Percentiles rank a stretch among this genome's conserved stretches.
Conservation (phyloP, 2,329 filamentous ascomycete genomes). For the Fusarium pseudonygamai region DNA sequence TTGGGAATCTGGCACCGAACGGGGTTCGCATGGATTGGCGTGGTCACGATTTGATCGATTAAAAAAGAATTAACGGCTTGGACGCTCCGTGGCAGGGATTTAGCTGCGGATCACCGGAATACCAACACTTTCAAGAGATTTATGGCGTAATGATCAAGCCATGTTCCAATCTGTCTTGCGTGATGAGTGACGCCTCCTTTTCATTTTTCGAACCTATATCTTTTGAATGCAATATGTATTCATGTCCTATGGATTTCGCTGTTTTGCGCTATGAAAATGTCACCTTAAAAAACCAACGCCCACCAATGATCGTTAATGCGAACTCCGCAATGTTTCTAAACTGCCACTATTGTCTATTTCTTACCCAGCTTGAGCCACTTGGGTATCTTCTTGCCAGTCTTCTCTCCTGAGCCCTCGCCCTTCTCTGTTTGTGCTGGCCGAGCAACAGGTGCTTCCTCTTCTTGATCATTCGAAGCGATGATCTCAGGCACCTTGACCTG, state of each 20-base stretch:
- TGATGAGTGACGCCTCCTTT: not conserved
- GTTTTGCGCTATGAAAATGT: not conserved
- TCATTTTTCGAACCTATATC: not conserved
- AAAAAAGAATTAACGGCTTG: constrained; percentile 46
- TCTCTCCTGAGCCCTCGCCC: constrained; percentile 55
- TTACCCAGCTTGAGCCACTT: constrained; percentile 81
- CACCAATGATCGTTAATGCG: constrained; percentile 17
- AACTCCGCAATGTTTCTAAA: not conserved
- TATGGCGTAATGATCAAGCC: constrained; percentile 39
- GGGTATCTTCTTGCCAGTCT: constrained; percentile 76
- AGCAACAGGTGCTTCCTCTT: constrained; percentile 30
- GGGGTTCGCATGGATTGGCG: constrained; percentile 50
- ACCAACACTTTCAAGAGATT: constrained; percentile 47
- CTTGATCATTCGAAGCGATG: constrained; percentile 54
- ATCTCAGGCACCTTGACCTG: constrained; percentile 72
- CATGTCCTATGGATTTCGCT: not conserved
- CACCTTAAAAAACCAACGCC: constrained; percentile 26
- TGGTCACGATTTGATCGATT: constrained; percentile 49
- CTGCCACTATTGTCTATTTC: constrained; percentile 57
- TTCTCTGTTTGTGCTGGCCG: constrained; percentile 47
- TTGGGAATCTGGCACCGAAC: constrained; percentile 43
- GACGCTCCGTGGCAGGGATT: constrained; percentile 45
- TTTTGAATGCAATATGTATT: not conserved
- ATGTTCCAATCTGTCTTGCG: constrained; percentile 6
- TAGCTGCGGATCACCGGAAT: constrained; percentile 49